phyloP scores from a whole-genome alignment of 202 grass and related monocot genomes.

The Panicum hallii region DNA sequence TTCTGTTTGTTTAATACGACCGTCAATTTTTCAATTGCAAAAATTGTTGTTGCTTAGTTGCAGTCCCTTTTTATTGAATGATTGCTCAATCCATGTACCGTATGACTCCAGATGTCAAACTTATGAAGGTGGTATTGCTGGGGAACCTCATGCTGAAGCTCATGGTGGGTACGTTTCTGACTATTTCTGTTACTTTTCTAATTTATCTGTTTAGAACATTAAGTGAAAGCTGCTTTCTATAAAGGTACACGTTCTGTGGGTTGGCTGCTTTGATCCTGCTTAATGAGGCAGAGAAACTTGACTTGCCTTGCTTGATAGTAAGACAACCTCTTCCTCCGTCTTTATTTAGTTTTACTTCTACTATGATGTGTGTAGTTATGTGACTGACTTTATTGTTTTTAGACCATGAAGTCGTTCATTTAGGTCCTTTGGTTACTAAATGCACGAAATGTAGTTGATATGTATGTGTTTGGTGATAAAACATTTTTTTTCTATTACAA shows the following conservation, averaged over 20 bases:
- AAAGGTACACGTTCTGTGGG: constrained; percentile 97
- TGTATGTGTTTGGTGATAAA: constrained; percentile 8
- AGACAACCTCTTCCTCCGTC: constrained; percentile 37
- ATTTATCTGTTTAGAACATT: constrained; percentile 40
- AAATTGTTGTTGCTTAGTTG: neutral
- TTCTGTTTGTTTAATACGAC: constrained; percentile 46
- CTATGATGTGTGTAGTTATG: neutral
- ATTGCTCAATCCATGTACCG: constrained; percentile 36
- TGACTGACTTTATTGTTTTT: constrained; percentile 11
- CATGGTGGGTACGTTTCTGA: constrained; percentile 96
- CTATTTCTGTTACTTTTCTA: constrained; percentile 30
- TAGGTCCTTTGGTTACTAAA: constrained; percentile 8
- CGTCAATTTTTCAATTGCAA: constrained; percentile 33
- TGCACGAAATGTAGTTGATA: neutral
- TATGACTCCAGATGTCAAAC: constrained; percentile 82
- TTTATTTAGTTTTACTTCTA: constrained; percentile 33
- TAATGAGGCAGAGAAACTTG: constrained; percentile 81
- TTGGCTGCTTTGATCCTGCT: constrained; percentile 92
- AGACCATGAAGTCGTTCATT: constrained; percentile 22
- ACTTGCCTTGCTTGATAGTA: constrained; percentile 85
- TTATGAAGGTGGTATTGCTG: constrained; percentile 97
- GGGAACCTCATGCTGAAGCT: constrained; percentile 95
- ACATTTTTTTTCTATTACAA: constrained; percentile 28
- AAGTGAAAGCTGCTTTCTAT: constrained; percentile 49
- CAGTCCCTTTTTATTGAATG: constrained; percentile 35